These are phyloP conservation scores for Parathielavia appendiculata DNA, from an alignment of 495 filamentous ascomycete species.

Conservation along the genomic window DNA sequence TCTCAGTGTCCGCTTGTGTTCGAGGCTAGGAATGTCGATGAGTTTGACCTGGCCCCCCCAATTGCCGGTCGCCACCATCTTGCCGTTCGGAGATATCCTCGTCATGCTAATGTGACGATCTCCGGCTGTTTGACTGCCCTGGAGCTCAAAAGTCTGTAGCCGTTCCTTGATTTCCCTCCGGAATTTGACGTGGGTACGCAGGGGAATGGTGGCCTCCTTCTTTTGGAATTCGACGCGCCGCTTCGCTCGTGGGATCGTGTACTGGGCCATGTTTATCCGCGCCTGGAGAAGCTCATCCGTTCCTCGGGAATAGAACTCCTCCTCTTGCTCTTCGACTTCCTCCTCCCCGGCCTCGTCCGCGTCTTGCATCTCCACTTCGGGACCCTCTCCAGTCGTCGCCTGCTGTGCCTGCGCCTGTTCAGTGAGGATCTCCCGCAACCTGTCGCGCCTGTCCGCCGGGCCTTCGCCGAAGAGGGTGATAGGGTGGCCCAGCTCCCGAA, in stretches of 20 bases:
- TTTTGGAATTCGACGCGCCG: slow-evolving; percentile 68
- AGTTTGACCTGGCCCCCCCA: slow-evolving; percentile 87
- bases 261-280: slow-evolving; percentile 74
- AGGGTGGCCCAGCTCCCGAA: slow-evolving; percentile 83
- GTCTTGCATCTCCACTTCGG: slow-evolving; percentile 60
- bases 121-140: slow-evolving; percentile 86
- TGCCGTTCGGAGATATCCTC: slow-evolving; percentile 80
- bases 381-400: slow-evolving; percentile 41
- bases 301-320: slow-evolving; percentile 93
- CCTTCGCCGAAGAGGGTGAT: slow-evolving; percentile 96
- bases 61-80: slow-evolving; percentile 81
- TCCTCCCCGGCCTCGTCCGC: slow-evolving; percentile 59
- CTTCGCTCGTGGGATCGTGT: slow-evolving; percentile 78
- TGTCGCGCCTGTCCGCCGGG: slow-evolving; percentile 76
- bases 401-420: slow-evolving; percentile 69
- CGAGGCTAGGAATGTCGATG: slow-evolving; percentile 74
- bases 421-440: slow-evolving; percentile 75
- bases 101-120: slow-evolving; percentile 86
- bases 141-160: slow-evolving; percentile 76
- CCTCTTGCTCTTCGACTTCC: slow-evolving; percentile 68
- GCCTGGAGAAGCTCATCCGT: slow-evolving; percentile 67
- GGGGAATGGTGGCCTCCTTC: slow-evolving; percentile 70
- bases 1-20: slow-evolving; percentile 64
- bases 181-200: slow-evolving; percentile 86
- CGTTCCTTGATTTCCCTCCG: slow-evolving; percentile 83